Evolutionary conservation across 768 basidiomycete genomes (phyloP).

Genomic region (Kondoa subrosea): DNA sequence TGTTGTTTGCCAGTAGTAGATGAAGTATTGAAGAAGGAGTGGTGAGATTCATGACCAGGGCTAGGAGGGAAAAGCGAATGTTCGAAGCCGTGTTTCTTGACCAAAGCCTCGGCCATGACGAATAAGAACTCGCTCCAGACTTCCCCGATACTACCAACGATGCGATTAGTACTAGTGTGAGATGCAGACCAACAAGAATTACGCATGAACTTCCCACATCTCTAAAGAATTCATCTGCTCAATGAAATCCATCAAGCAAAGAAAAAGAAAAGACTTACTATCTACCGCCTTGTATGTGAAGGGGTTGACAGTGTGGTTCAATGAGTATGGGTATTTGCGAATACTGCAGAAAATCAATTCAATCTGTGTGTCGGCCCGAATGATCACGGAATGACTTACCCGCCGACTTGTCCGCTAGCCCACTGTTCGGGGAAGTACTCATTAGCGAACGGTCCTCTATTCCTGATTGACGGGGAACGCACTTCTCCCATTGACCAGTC

Average conservation of each 20-base stretch:
- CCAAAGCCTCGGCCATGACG: constrained; percentile 30
- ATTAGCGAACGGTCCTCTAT: too few relatives aligned
- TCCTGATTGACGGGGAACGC: too few relatives aligned
- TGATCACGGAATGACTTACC: background rate
- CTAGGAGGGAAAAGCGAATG: constrained; percentile 10
- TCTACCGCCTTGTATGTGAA: constrained; percentile 88
- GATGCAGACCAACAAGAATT: background rate
- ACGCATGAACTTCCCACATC: background rate
- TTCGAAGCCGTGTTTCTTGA: constrained; percentile 5
- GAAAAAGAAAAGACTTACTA: constrained; percentile 48
- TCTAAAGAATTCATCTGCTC: background rate
- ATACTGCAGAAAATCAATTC: constrained; percentile 50
- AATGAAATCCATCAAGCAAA: background rate
- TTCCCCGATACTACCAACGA: constrained; percentile 60
- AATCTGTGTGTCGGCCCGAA: constrained; percentile 28
- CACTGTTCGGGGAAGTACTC: too few relatives aligned
- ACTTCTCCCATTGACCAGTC: constrained; percentile 60
- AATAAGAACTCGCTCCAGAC: constrained; percentile 60
- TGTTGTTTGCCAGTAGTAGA: background rate
- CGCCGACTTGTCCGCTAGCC: constrained; percentile 60
- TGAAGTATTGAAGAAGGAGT: constrained; percentile 6
- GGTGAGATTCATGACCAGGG: constrained; percentile 54
- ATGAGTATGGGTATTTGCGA: constrained; percentile 51
- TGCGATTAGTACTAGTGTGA: constrained; percentile 32
- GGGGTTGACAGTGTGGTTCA: constrained; percentile 46